phyloP scores from a whole-genome alignment of 164 flowering plant species.

The Akebia trifoliata region DNA sequence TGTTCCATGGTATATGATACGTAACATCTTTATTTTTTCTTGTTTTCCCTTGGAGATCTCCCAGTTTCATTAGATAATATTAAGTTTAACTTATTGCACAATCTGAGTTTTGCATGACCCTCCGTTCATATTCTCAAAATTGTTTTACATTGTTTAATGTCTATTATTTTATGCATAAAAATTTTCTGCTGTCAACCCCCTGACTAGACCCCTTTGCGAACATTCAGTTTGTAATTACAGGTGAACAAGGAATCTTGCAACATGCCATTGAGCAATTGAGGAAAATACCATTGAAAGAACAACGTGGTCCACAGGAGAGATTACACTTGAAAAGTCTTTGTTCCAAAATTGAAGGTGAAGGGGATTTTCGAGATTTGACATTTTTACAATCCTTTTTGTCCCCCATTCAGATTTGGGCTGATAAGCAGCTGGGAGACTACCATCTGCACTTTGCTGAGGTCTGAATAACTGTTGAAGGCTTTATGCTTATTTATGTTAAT shows the following conservation, averaged over 20 bases:
- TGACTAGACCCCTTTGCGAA: background rate
- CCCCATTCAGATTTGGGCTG: constrained; percentile 90
- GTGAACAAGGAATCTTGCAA: constrained; percentile 61
- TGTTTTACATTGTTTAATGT: background rate
- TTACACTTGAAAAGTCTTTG: constrained; percentile 69
- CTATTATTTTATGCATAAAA: background rate
- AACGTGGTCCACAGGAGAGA: constrained; percentile 90
- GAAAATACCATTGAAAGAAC: constrained; percentile 83
- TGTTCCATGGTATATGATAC: too few relatives aligned
- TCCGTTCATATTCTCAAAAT: background rate
- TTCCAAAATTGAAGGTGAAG: constrained; percentile 57
- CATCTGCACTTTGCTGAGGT: constrained; percentile 89
- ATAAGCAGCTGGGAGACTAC: constrained; percentile 80
- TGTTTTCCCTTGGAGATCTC: too few relatives aligned
- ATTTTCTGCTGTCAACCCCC: constrained; percentile 1
- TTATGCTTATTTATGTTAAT: background rate
- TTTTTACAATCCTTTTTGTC: constrained; percentile 76
- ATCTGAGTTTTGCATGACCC: too few relatives aligned
- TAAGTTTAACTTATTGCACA: too few relatives aligned
- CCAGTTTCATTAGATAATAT: too few relatives aligned
- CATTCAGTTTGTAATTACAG: constrained; percentile 73
- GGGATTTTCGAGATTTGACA: constrained; percentile 47
- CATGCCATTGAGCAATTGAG: constrained; percentile 79
- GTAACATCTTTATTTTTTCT: too few relatives aligned
- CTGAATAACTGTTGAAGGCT: constrained; percentile 5